These are phyloP conservation scores for Rhizopogon salebrosus DNA, from an alignment of 768 basidiomycete species.

Conservation along the genomic window DNA sequence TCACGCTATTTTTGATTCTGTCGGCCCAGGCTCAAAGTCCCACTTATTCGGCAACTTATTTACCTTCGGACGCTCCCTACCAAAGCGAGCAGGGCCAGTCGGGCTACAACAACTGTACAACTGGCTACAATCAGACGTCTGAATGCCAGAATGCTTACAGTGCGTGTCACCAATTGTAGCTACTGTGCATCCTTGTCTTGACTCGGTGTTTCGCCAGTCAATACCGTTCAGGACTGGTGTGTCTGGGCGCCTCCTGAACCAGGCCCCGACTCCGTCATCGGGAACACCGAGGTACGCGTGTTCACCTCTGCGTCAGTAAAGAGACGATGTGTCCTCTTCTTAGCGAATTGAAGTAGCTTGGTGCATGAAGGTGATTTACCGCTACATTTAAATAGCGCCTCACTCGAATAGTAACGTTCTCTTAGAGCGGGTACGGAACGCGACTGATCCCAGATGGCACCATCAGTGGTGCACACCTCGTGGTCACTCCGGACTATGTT, in stretches of 20 bases:
- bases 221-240: constrained; percentile 53
- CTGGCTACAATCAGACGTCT: constrained; percentile 47
- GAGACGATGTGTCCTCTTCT: constrained; percentile 7
- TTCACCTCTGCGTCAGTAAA: constrained; percentile 6
- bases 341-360: constrained; percentile 48
- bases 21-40: constrained; percentile 11
- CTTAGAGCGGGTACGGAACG: constrained; percentile 52
- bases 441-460: constrained; percentile 69
- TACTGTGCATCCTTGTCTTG: not conserved
- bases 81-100: constrained; percentile 53
- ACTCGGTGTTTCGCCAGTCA: constrained; percentile 33
- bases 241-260: constrained; percentile 47
- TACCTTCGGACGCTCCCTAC: constrained; percentile 42
- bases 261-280: constrained; percentile 48
- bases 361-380: constrained; percentile 38
- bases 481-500: constrained; percentile 70
- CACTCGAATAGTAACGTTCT: not conserved
- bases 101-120: constrained; percentile 65
- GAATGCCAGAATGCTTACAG: constrained; percentile 64
- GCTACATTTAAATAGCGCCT: not conserved
- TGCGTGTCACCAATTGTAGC: constrained; percentile 26
- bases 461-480: constrained; percentile 63
- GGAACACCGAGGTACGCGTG: constrained; percentile 53
- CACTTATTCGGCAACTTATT: constrained; percentile 40
- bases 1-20: constrained; percentile 15